phyloP scores from a whole-genome alignment of 1,139 yeast species.

The Candida tropicalis region DNA sequence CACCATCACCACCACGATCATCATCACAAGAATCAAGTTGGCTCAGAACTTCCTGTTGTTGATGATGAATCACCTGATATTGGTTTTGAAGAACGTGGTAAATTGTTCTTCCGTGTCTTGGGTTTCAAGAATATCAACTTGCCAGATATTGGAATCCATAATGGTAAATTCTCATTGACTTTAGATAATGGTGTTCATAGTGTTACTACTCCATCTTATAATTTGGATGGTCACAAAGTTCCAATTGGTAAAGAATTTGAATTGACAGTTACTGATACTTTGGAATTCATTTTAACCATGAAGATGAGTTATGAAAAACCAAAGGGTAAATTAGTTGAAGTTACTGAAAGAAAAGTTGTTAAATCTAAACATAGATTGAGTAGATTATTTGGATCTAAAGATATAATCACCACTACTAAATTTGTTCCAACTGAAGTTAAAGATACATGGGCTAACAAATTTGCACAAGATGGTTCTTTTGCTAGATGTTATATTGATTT shows the following conservation, averaged over 20 bases:
- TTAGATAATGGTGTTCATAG: constrained; percentile 91
- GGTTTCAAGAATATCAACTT: constrained; percentile 59
- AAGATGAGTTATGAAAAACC: constrained; percentile 65
- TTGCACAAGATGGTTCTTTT: constrained; percentile 88
- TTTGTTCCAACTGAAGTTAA: constrained; percentile 52
- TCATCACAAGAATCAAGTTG: neutral
- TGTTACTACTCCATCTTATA: constrained; percentile 69
- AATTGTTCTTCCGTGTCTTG: constrained; percentile 68
- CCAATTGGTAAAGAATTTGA: constrained; percentile 82
- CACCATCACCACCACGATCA: constrained; percentile 14
- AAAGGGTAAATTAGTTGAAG: constrained; percentile 56
- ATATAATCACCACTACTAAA: constrained; percentile 53
- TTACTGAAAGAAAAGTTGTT: constrained; percentile 53
- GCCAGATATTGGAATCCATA: constrained; percentile 55
- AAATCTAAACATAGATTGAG: constrained; percentile 49
- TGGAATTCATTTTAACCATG: constrained; percentile 74
- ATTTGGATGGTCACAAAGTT: constrained; percentile 43
- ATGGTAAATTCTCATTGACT: constrained; percentile 69
- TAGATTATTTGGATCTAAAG: constrained; percentile 52
- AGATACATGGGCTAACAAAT: constrained; percentile 58
- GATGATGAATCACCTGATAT: constrained; percentile 15
- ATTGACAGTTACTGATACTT: constrained; percentile 63
- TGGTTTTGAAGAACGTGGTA: constrained; percentile 59
- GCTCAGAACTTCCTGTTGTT: constrained; percentile 6
- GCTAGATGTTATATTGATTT: constrained; percentile 74